phyloP scores from a whole-genome alignment of 371 early-diverging fungal species.

The Mucor mucedo region DNA sequence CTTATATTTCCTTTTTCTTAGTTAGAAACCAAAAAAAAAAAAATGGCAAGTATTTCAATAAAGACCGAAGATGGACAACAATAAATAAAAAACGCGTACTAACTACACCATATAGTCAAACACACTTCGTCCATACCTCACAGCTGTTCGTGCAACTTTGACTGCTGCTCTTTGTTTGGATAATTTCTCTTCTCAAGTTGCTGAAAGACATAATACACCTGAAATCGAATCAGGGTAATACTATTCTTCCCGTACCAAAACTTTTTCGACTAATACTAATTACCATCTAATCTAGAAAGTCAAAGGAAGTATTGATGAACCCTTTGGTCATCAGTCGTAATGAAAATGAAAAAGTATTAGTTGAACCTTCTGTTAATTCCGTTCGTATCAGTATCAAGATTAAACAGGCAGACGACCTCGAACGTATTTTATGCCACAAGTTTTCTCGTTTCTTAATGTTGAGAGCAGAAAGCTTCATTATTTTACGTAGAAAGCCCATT shows the following conservation, averaged over 20 bases:
- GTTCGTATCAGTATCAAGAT: slow-evolving; percentile 94
- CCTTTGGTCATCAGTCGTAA: slow-evolving; percentile 91
- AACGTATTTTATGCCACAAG: slow-evolving; percentile 93
- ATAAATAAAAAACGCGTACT: slow-evolving; percentile 3
- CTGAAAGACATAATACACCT: slow-evolving; percentile 97
- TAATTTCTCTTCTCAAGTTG: slow-evolving; percentile 96
- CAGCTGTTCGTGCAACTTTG: slow-evolving; percentile 92
- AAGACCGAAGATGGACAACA: background rate
- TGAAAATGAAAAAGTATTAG: slow-evolving; percentile 93
- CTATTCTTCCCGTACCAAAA: too few relatives aligned
- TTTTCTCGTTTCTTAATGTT: slow-evolving; percentile 96
- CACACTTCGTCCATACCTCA: slow-evolving; percentile 94
- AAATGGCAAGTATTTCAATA: slow-evolving; percentile 14
- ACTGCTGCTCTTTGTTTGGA: slow-evolving; percentile 95
- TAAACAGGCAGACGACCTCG: slow-evolving; percentile 98
- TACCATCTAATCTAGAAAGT: slow-evolving; percentile 19
- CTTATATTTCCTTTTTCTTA: background rate
- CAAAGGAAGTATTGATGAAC: slow-evolving; percentile 53
- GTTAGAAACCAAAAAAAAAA: background rate
- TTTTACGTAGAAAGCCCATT: slow-evolving; percentile 92
- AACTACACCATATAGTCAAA: slow-evolving; percentile 74
- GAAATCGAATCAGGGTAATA: slow-evolving; percentile 93
- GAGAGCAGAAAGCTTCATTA: slow-evolving; percentile 95
- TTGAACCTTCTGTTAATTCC: slow-evolving; percentile 95
- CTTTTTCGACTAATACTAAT: background rate